Evolutionary conservation across 768 basidiomycete genomes (phyloP).

Genomic region (Kwoniella botswanensis): DNA sequence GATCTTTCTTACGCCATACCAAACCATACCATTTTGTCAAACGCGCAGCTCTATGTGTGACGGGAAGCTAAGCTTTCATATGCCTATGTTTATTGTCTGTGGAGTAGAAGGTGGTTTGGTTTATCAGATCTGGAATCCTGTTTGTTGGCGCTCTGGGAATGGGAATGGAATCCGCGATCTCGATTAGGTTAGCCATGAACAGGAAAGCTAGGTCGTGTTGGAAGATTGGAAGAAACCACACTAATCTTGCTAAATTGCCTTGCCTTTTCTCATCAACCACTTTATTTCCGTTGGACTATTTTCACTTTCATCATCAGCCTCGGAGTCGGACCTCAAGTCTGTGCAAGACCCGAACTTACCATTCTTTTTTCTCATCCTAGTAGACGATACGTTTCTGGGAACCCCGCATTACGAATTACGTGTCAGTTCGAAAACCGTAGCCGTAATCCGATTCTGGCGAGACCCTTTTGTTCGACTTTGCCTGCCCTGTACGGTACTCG

Average conservation of each 20-base stretch:
- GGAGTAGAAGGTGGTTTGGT: background rate
- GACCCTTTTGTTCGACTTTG: background rate
- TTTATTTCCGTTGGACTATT: background rate
- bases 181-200: background rate
- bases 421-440: background rate
- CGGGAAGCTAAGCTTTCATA: slow-evolving; percentile 10
- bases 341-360: background rate
- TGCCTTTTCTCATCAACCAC: background rate
- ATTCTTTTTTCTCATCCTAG: background rate
- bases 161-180: background rate
- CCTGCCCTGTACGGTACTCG: too few species aligned
- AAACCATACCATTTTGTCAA: background rate
- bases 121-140: background rate
- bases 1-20: background rate
- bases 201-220: background rate
- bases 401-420: background rate
- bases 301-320: background rate
- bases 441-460: background rate
- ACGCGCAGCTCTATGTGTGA: background rate
- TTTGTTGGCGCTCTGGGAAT: background rate
- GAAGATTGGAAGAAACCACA: background rate
- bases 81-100: background rate
- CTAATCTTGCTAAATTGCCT: background rate
- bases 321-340: slow-evolving; percentile 1
- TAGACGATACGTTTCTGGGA: background rate